Evolutionary conservation across 345 rosid genomes (phyloP).

Genomic region (Populus deltoides): DNA sequence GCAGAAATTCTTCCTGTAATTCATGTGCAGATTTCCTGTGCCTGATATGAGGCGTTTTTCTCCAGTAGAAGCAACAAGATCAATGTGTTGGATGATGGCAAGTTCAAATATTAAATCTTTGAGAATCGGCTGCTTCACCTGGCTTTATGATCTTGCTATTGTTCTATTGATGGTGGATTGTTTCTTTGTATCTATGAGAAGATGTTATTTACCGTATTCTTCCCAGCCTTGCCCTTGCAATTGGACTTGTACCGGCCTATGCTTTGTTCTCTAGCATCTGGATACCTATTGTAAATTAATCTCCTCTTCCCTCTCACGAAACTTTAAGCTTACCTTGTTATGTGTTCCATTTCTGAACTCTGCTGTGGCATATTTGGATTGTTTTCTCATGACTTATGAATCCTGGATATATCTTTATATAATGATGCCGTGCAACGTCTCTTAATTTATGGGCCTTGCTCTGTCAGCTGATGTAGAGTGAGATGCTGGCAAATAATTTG

Average conservation of each 20-base stretch:
- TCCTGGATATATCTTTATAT: neutral
- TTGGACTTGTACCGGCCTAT: neutral
- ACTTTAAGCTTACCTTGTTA: neutral
- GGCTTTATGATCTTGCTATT: constrained; percentile 14
- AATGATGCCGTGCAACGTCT: neutral
- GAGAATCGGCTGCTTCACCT: constrained; percentile 17
- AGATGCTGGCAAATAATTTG: neutral
- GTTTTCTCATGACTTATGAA: constrained; percentile 5
- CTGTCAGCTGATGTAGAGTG: neutral
- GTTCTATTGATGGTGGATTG: constrained; percentile 4
- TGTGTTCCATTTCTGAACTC: neutral
- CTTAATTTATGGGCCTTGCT: neutral
- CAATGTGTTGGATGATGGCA: constrained; percentile 10
- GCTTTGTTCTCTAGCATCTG: neutral
- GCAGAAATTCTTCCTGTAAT: constrained; percentile 4
- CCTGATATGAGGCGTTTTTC: constrained; percentile 11
- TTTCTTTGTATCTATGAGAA: constrained; percentile 6
- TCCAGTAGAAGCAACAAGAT: constrained; percentile 14
- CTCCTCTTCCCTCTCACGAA: neutral
- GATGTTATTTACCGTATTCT: neutral
- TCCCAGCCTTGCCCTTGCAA: neutral
- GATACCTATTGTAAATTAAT: neutral
- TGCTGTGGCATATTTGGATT: constrained; percentile 3
- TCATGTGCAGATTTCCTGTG: constrained; percentile 29
- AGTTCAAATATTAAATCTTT: neutral